Base-by-base conservation (phyloP, 2,329 filamentous ascomycete species). In the Chrysosporium keratinophilum region DNA sequence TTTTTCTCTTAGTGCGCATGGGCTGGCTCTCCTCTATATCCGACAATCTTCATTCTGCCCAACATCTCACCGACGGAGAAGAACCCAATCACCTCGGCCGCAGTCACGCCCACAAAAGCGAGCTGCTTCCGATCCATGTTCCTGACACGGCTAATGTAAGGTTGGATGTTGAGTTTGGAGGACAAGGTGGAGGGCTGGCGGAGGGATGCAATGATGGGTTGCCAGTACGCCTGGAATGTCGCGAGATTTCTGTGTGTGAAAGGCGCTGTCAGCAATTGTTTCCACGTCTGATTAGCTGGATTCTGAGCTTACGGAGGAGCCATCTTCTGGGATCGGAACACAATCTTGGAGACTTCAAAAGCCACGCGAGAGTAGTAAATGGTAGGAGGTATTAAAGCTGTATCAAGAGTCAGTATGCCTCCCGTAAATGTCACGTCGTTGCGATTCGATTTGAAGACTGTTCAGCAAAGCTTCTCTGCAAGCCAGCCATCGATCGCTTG, bases 61-160 rank as follows among this genome's bases (percentile, higher is more conserved):
- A 98, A 83, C 72, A 98, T 97, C 80, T 97, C 90, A 61, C 93
- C 93, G 53, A 97, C 82, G 58, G 90, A 94, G 80, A 97, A 98
- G 81, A 98, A 98, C 58, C 93, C 93, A 62, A 98, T 74, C 49
- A 88, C 80, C 76, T 98, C 91, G 54, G 90, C 90, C 46, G 78
- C 74, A 58, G 96, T 76, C 56, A 98, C 86, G 63, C 86, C 87
- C 57, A 79, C 85, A 52, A 85, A 74, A 53, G 80, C 79, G 63
- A 91, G 69, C 72, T 95, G 84, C 62, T 82, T 78, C 61, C 74
- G 76, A 71, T 81, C 85, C 65, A 93, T 64, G 74, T 82, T 86
- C 68, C 87, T 82, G 66, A 87, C 69, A 61, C 76, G 75, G 63
- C 74, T 72, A 60, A 77, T 10, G 35, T 47, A 49, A 40, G 52